Percentiles rank a stretch among this genome's conserved stretches.
phyloP scores from a whole-genome alignment of 2,329 filamentous ascomycete genomes.

The Ceratocystis albifundus region DNA sequence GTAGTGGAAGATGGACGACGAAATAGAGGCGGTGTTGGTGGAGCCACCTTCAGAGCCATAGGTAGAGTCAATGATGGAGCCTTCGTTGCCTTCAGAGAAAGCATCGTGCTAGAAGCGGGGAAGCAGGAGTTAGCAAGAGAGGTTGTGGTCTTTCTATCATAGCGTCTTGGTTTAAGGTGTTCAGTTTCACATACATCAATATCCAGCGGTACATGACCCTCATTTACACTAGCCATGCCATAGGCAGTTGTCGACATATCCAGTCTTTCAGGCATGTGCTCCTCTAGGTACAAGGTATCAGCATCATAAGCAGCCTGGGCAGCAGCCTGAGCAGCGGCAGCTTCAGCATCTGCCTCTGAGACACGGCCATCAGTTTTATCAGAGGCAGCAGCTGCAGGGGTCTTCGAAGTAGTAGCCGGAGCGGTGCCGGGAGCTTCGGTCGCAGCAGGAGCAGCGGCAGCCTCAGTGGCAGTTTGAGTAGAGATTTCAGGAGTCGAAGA shows the following conservation, averaged over 20 bases:
- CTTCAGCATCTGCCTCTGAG: neutral
- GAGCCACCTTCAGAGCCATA: constrained; percentile 30
- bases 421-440: neutral
- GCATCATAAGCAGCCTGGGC: constrained; percentile 19
- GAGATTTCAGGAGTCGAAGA: neutral
- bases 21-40: constrained; percentile 30
- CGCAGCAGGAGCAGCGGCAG: neutral
- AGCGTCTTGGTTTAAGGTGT: too few species aligned
- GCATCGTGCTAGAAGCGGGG: constrained; percentile 10
- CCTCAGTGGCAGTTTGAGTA: neutral
- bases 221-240: constrained; percentile 17
- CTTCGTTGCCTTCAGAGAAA: constrained; percentile 17
- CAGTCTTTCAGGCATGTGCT: constrained; percentile 21
- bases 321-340: neutral
- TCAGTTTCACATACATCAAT: constrained; percentile 19
- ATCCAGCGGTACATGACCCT: constrained; percentile 18
- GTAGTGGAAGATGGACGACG: constrained; percentile 36
- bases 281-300: constrained; percentile 22
- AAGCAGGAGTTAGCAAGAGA: neutral
- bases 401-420: neutral
- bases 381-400: too few species aligned
- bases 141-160: neutral
- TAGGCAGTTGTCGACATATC: constrained; percentile 23
- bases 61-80: constrained; percentile 29
- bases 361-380: too few species aligned